These are phyloP conservation scores for Gomphus sp. DNA, from an alignment of 1,284 basidiomycete genomes.

Conservation along the genomic window DNA sequence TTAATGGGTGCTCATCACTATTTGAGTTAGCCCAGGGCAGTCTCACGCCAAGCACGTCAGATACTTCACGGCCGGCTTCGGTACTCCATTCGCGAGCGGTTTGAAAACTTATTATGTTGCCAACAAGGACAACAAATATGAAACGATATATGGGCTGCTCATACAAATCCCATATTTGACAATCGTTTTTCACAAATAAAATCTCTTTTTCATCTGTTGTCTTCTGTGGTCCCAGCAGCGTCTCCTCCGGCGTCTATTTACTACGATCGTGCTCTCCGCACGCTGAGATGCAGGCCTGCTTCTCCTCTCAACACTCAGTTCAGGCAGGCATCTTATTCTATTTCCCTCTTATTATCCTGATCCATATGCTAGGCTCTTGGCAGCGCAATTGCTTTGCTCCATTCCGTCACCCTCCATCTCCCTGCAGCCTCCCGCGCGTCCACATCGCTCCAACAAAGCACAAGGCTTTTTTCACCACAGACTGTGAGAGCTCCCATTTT, in stretches of 20 bases:
- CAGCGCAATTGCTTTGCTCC: background rate
- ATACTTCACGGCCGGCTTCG: background rate
- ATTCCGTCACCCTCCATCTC: background rate
- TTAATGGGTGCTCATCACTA: background rate
- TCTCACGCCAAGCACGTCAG: background rate
- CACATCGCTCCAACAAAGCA: background rate
- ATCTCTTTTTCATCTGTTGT: too few relatives aligned
- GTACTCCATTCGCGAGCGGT: background rate
- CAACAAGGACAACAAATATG: too few relatives aligned
- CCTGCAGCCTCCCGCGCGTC: background rate
- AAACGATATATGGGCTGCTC: too few relatives aligned
- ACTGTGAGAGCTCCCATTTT: background rate
- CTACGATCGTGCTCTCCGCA: background rate
- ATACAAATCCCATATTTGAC: too few relatives aligned
- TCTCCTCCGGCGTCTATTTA: background rate
- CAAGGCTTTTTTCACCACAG: background rate
- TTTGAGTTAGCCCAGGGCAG: background rate
- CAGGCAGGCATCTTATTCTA: background rate
- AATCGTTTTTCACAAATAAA: too few relatives aligned
- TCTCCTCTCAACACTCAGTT: background rate
- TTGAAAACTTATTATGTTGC: background rate
- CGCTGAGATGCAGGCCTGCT: slow-evolving; percentile 2
- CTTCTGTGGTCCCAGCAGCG: background rate
- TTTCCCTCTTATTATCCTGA: background rate
- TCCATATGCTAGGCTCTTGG: slow-evolving; percentile 2